Evolutionary conservation across 106 monocot genomes (phyloP).

Genomic region (Dendrobium chrysotoxum): DNA sequence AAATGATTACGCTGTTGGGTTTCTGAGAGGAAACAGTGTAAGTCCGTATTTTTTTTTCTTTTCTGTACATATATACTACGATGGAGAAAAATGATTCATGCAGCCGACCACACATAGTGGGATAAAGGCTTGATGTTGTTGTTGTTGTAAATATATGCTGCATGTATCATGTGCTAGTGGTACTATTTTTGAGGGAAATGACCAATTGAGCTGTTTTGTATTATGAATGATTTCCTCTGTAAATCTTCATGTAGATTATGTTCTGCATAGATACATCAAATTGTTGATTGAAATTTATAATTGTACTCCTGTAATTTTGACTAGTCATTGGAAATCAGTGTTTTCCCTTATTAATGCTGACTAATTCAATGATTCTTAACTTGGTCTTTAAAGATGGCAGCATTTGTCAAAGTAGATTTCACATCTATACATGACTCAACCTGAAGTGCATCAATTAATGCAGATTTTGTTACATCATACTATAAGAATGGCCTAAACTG

Average conservation of each 20-base stretch:
- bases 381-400: background rate
- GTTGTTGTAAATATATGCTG: background rate
- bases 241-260: background rate
- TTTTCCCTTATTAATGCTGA: background rate
- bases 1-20: conserved; percentile 16
- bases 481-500: background rate
- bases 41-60: background rate
- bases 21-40: conserved; percentile 11
- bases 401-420: background rate
- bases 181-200: background rate
- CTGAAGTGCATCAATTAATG: background rate
- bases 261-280: background rate
- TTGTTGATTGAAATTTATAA: background rate
- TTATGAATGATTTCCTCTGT: background rate
- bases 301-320: background rate
- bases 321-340: background rate
- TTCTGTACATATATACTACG: background rate
- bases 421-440: background rate
- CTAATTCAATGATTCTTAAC: no score
- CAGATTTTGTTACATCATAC: background rate
- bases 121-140: no score
- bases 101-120: no score
- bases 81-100: no score
- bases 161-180: background rate
- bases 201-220: background rate